Conservation (phyloP, 208 protist genomes). For the Crithidia bombi region DNA sequence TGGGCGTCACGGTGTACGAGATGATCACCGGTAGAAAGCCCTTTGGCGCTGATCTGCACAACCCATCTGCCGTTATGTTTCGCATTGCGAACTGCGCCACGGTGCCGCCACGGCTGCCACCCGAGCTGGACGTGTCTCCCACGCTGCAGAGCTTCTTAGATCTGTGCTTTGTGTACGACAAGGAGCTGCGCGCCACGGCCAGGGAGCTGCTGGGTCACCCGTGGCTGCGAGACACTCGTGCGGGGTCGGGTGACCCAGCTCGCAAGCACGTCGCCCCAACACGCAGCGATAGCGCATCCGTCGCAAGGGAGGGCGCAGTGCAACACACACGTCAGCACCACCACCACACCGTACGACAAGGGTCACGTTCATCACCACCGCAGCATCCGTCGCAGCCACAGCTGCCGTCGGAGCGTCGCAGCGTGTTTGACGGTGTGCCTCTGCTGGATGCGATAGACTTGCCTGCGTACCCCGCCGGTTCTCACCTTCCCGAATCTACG, state of each 20-base stretch:
- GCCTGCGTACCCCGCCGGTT: conserved; percentile 16
- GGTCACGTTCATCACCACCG: background rate
- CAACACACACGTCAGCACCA: background rate
- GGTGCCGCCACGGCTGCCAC: conserved; percentile 58
- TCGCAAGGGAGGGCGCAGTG: background rate
- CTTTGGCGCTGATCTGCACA: conserved; percentile 63
- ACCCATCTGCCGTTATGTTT: conserved; percentile 75
- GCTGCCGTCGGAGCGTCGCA: conserved; percentile 7
- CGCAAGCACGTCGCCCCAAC: background rate
- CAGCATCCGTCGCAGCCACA: background rate
- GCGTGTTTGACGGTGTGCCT: conserved; percentile 35
- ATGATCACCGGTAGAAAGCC: conserved; percentile 81
- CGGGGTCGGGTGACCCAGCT: background rate
- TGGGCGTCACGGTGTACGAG: conserved; percentile 86
- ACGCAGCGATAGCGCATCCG: background rate
- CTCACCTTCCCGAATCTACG: background rate
- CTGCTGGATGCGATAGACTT: conserved; percentile 36
- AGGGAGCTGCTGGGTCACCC: conserved; percentile 66
- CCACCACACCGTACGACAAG: too few species aligned
- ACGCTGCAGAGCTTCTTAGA: conserved; percentile 68
- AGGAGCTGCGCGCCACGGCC: conserved; percentile 60
- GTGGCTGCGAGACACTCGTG: conserved; percentile 47
- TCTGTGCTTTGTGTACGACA: conserved; percentile 80
- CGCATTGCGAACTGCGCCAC: conserved; percentile 56
- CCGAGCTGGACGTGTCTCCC: conserved; percentile 37